These are phyloP conservation scores for Suhomyces bolitotheri DNA, from an alignment of 1,139 yeast species.

Conservation along the genomic window DNA sequence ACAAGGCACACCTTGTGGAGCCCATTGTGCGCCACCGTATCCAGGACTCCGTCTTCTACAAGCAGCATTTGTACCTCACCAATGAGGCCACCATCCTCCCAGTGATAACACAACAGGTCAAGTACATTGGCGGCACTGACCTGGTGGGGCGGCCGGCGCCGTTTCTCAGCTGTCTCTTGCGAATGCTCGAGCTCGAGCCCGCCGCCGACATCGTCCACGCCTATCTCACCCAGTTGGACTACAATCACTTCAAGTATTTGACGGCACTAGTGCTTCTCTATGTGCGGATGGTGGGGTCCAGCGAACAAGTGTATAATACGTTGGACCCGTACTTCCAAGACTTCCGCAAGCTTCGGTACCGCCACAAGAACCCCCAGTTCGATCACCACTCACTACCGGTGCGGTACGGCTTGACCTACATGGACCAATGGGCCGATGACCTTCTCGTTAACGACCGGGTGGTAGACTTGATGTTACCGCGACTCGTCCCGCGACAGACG, in stretches of 20 bases:
- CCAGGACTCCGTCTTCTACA: slow-evolving; percentile 68
- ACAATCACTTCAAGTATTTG: slow-evolving; percentile 62
- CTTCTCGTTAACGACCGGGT: slow-evolving; percentile 52
- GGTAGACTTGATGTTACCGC: slow-evolving; percentile 61
- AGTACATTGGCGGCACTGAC: slow-evolving; percentile 50
- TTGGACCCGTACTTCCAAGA: slow-evolving; percentile 59
- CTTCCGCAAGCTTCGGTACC: slow-evolving; percentile 48
- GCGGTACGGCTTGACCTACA: slow-evolving; percentile 37
- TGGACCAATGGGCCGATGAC: slow-evolving; percentile 64
- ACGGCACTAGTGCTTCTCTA: slow-evolving; percentile 62
- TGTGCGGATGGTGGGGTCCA: slow-evolving; percentile 49
- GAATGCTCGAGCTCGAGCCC: slow-evolving; percentile 66
- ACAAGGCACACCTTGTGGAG: slow-evolving; percentile 57
- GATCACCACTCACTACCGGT: slow-evolving; percentile 27
- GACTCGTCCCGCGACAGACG: slow-evolving; percentile 42
- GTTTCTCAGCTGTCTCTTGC: slow-evolving; percentile 62
- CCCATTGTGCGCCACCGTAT: slow-evolving; percentile 69
- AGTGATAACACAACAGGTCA: slow-evolving; percentile 38
- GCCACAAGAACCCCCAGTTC: slow-evolving; percentile 25
- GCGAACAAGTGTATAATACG: slow-evolving; percentile 46
- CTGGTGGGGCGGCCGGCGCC: slow-evolving; percentile 55
- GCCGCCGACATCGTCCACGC: slow-evolving; percentile 50
- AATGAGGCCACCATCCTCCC: slow-evolving; percentile 51
- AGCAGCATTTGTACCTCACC: slow-evolving; percentile 59
- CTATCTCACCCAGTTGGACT: slow-evolving; percentile 47